phyloP scores from a whole-genome alignment of 2,329 filamentous ascomycete species.

The Cryphonectria japonica region DNA sequence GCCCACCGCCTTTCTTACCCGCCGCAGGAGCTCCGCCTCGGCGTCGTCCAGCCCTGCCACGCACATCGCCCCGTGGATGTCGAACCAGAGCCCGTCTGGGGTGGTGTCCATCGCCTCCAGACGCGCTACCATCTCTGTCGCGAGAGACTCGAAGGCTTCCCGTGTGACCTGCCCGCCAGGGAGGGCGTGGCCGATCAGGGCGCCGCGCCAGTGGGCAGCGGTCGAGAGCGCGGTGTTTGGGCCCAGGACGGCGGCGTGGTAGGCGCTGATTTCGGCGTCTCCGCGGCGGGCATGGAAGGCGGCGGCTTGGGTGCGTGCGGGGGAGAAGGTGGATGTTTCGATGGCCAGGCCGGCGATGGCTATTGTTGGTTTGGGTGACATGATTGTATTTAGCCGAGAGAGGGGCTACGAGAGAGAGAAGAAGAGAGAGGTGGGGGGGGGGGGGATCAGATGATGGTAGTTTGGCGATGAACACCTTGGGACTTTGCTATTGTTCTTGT shows the following conservation, averaged over 20 bases:
- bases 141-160: slow-evolving; percentile 50
- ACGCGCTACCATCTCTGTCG: slow-evolving; percentile 45
- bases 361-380: slow-evolving; percentile 44
- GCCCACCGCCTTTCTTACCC: slow-evolving; percentile 50
- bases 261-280: slow-evolving; percentile 47
- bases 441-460: neutral
- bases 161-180: slow-evolving; percentile 53
- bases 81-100: slow-evolving; percentile 57
- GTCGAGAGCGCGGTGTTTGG: slow-evolving; percentile 44
- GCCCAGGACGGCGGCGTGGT: slow-evolving; percentile 47
- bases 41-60: slow-evolving; percentile 53
- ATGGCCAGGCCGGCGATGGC: slow-evolving; percentile 57
- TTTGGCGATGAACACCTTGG: neutral
- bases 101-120: slow-evolving; percentile 42
- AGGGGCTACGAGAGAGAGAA: neutral
- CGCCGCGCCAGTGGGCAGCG: slow-evolving; percentile 52
- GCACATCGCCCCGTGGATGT: slow-evolving; percentile 61
- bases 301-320: slow-evolving; percentile 50
- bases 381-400: neutral
- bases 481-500: neutral
- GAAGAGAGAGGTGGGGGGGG: neutral
- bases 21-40: slow-evolving; percentile 51
- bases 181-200: slow-evolving; percentile 55
- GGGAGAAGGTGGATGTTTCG: slow-evolving; percentile 58
- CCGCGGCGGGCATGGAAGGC: slow-evolving; percentile 55